A percentile compares a stretch with the other conserved stretches of the same genome.
phyloP scores from a whole-genome alignment of 179 eudicot species.

The Beta macrorhiza region DNA sequence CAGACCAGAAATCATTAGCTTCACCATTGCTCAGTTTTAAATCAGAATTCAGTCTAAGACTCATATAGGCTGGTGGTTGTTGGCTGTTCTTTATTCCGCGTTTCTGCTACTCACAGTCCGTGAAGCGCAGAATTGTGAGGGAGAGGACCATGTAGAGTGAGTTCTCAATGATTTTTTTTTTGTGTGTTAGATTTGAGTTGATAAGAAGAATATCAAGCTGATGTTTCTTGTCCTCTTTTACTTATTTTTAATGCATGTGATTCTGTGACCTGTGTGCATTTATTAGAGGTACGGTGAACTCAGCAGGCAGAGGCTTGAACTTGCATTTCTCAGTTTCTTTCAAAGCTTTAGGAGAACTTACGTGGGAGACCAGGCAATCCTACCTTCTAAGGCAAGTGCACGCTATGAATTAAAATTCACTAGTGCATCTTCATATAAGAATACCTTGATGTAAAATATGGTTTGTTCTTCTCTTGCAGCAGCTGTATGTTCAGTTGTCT shows the following conservation, averaged over 20 bases:
- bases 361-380: conserved; percentile 77
- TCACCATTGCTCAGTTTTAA: neutral
- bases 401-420: neutral
- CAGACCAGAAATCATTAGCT: neutral
- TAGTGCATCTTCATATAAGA: neutral
- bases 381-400: conserved; percentile 68
- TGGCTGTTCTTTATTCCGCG: neutral
- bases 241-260: conserved; percentile 6
- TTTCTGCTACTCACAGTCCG: neutral
- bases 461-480: conserved; percentile 50
- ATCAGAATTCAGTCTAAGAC: neutral
- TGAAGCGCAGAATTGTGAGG: neutral
- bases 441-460: conserved; percentile 3
- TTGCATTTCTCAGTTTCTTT: conserved; percentile 76
- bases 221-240: neutral
- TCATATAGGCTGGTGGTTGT: neutral
- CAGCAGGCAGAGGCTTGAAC: conserved; percentile 93
- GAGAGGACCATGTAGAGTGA: neutral
- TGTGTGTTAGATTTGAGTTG: neutral
- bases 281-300: conserved; percentile 79
- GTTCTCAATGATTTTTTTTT: neutral
- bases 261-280: conserved; percentile 19
- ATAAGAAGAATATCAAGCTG: neutral
- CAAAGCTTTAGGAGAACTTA: conserved; percentile 70
- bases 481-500: conserved; percentile 81